Evolutionary conservation across 352 stramenopile genomes (phyloP), one percentile per base, ranked within the genome.

Genomic region (Pythium periplocum): DNA sequence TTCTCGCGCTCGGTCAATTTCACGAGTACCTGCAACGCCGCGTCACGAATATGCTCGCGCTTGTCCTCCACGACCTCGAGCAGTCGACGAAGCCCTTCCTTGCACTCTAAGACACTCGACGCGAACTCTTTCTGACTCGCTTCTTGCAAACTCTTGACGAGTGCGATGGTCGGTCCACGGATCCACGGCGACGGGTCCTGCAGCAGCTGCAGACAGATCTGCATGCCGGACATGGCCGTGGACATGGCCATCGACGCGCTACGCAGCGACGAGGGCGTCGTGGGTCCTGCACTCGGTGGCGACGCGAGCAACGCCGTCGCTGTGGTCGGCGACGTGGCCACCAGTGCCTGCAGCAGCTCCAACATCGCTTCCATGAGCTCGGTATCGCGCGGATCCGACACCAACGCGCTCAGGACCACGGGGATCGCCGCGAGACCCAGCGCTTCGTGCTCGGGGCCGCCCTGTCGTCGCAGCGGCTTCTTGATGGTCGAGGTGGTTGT

Each of bases 301-400:
- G 54, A 55, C 31, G 70, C 46, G 4, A 86, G 62, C 52, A 91
- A 56, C 36, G 76, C 57, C 12, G 68, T 54, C 4, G 68, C 77
- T 1, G 66, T 67, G 3, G 66, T 46, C 1, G 70, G 70, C 10
- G 69, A 64, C 1, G 51, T 68, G 7, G 51, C 59, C 31, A 90
- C 75, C 35, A 89, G 56, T 12, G 63, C 48, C 46, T 90, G 79
- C 8, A 93, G 53, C 10, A 89, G 66, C 62, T 90, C 82, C 4
- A 93, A 66, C 75, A 93, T 87, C 7, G 77, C 67, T 55, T 93
- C 82, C 75, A 93, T 90, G 45, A 93, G 73, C 57, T 90, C 82
- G n/a, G 79, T 89, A 53, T 93, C 82, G 51, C 82, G 63, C 35
- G 82, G 82, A 45, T 93, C 82, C 30, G 82, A 87, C 32, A 85